Percentiles rank a stretch among this genome's conserved stretches.
Evolutionary conservation across 176 grass and related monocot species (phyloP).

Genomic region (Alopecurus myosuroides): DNA sequence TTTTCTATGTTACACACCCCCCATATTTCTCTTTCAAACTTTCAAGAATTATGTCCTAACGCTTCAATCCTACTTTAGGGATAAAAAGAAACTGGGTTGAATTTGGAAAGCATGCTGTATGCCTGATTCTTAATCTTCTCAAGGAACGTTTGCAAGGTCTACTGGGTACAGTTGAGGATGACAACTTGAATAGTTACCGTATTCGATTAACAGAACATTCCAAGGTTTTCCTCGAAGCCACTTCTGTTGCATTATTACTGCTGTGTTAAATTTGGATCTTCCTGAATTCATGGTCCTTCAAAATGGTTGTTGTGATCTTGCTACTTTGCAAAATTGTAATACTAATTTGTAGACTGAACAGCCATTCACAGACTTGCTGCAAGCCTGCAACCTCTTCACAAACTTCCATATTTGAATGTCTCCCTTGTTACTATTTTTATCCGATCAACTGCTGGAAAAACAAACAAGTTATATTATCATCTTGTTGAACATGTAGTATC

Average conservation of each 20-base stretch:
- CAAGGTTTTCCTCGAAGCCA: conserved; percentile 37
- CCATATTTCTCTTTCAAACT: neutral
- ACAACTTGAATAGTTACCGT: conserved; percentile 36
- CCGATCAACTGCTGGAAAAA: neutral
- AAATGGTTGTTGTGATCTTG: neutral
- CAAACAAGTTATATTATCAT: neutral
- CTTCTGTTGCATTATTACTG: conserved; percentile 6
- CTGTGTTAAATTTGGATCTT: neutral
- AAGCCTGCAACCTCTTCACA: neutral
- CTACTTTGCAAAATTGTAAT: neutral
- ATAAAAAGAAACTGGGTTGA: conserved; percentile 31
- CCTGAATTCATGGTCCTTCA: neutral
- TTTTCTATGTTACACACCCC: neutral
- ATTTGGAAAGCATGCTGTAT: conserved; percentile 25
- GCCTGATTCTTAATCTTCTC: conserved; percentile 42
- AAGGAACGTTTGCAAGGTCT: conserved; percentile 35
- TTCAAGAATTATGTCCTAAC: neutral
- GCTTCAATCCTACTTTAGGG: conserved; percentile 21
- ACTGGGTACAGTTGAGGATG: conserved; percentile 23
- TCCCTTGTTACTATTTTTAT: neutral
- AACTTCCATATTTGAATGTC: conserved; percentile 1
- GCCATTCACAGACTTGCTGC: neutral
- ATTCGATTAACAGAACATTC: conserved; percentile 57
- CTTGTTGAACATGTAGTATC: neutral
- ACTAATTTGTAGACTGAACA: neutral